phyloP scores from a whole-genome alignment of 768 basidiomycete genomes.

The Calocera viscosa region DNA sequence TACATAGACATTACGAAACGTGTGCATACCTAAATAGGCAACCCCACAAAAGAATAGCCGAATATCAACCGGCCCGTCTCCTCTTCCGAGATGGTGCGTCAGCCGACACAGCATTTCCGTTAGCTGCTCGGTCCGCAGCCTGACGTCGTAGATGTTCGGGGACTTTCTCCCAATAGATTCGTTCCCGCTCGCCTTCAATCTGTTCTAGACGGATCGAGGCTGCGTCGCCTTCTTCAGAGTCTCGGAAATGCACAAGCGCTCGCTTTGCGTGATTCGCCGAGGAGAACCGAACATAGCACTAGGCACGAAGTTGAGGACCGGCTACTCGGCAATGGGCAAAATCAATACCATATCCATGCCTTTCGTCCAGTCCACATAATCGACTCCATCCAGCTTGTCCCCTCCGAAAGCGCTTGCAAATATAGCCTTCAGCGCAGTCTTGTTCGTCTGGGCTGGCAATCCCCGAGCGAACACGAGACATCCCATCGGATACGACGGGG shows the following conservation, averaged over 20 bases:
- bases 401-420: conserved; percentile 36
- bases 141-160: conserved; percentile 56
- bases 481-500: conserved; percentile 38
- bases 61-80: neutral
- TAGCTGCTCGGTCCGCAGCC: conserved; percentile 34
- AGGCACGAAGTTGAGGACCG: neutral
- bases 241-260: conserved; percentile 39
- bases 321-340: neutral
- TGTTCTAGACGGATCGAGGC: conserved; percentile 37
- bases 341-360: conserved; percentile 55
- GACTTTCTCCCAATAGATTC: conserved; percentile 67
- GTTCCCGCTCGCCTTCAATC: conserved; percentile 51
- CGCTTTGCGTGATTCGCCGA: conserved; percentile 36
- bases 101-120: neutral
- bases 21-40: neutral
- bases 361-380: conserved; percentile 72
- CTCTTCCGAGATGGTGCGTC: neutral
- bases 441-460: conserved; percentile 64
- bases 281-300: conserved; percentile 66
- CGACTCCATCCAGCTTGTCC: conserved; percentile 33
- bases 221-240: conserved; percentile 26
- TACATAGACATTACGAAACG: neutral
- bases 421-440: conserved; percentile 56
- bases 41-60: neutral
- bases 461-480: conserved; percentile 63